Conservation (phyloP, 371 early-diverging fungal species). For the Umbelopsis sp. region DNA sequence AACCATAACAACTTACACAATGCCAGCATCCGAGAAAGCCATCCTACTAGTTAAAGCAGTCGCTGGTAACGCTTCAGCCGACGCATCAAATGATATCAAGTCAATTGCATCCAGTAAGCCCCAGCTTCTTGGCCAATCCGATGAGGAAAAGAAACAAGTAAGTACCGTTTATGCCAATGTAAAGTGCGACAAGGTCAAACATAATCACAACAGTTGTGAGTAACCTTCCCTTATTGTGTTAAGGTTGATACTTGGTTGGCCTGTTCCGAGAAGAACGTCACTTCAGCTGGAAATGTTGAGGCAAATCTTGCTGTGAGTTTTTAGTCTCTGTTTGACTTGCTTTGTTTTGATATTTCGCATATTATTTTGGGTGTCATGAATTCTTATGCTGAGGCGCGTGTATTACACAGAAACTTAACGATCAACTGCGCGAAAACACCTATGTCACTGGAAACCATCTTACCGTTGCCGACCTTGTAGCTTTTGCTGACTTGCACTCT, state of each 20-base stretch:
- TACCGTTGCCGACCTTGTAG: constrained; percentile 71
- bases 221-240: constrained; percentile 20
- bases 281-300: constrained; percentile 40
- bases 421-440: constrained; percentile 63
- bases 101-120: not conserved
- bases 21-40: constrained; percentile 15
- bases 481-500: constrained; percentile 69
- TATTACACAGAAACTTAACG: constrained; percentile 57
- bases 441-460: constrained; percentile 69
- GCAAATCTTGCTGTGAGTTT: constrained; percentile 1
- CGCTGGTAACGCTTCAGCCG: not conserved
- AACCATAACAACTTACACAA: not conserved
- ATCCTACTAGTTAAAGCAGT: not conserved
- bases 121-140: not conserved
- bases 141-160: not conserved
- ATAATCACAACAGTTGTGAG: not conserved
- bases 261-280: constrained; percentile 37
- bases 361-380: too few species aligned
- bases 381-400: not conserved
- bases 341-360: not conserved
- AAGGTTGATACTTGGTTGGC: constrained; percentile 57
- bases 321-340: not conserved
- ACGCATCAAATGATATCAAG: constrained; percentile 1
- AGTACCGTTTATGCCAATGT: too few species aligned
- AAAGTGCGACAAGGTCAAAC: not conserved